These are phyloP conservation scores for Candida albicans DNA, from an alignment of 1,139 yeast species.

Conservation along the genomic window DNA sequence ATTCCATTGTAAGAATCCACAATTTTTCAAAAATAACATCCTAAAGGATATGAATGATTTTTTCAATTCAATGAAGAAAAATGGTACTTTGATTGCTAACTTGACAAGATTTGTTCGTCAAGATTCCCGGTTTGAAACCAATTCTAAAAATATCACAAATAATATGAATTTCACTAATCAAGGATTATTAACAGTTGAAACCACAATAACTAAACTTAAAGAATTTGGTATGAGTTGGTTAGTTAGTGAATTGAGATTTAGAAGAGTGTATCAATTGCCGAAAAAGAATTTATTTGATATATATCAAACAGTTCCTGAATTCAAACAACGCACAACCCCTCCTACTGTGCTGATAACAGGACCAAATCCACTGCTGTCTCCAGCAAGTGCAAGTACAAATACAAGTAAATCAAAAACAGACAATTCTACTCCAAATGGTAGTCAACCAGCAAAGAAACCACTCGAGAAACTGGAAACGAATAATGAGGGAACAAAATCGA, in stretches of 20 bases:
- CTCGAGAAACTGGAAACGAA: constrained; percentile 18
- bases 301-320: constrained; percentile 17
- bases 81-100: constrained; percentile 52
- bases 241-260: constrained; percentile 35
- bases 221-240: constrained; percentile 41
- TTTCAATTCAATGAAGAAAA: constrained; percentile 50
- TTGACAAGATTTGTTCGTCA: constrained; percentile 51
- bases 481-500: constrained; percentile 17
- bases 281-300: constrained; percentile 22
- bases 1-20: constrained; percentile 25
- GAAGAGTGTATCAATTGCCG: constrained; percentile 36
- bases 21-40: constrained; percentile 27
- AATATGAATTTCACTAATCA: constrained; percentile 39
- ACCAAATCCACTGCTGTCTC: neutral
- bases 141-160: constrained; percentile 39
- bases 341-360: neutral
- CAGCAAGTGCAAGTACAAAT: neutral
- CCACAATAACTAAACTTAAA: constrained; percentile 25
- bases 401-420: neutral
- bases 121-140: constrained; percentile 37
- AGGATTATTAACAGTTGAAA: constrained; percentile 27
- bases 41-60: constrained; percentile 42
- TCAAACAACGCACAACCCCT: constrained; percentile 5
- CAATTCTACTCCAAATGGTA: constrained; percentile 1
- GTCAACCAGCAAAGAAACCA: neutral